Evolutionary conservation across 2,329 filamentous ascomycete species (phyloP).

Genomic region (Diaporthe citriasiana): DNA sequence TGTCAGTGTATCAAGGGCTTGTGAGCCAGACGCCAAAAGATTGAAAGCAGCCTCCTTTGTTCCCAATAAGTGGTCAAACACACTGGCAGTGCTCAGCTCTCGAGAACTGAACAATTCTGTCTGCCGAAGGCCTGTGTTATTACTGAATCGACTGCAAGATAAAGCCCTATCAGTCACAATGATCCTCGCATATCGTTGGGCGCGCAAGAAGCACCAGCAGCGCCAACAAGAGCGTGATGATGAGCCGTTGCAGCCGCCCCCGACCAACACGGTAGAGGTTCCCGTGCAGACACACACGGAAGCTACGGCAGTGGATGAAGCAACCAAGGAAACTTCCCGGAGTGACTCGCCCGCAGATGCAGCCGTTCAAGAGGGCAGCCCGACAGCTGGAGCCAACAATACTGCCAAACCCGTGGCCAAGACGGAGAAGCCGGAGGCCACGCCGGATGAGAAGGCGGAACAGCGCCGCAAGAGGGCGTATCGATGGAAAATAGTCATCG

Average conservation of each 20-base stretch:
- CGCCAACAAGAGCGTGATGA: constrained; percentile 11
- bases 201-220: constrained; percentile 44
- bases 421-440: constrained; percentile 36
- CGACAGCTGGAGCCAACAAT: neutral
- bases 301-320: neutral
- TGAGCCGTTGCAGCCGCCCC: constrained; percentile 2
- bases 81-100: neutral
- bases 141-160: neutral
- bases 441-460: constrained; percentile 50
- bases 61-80: neutral
- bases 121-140: no score
- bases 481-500: constrained; percentile 71
- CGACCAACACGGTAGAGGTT: constrained; percentile 1
- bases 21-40: neutral
- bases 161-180: constrained; percentile 41
- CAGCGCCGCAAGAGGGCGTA: constrained; percentile 56
- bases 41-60: neutral
- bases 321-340: neutral
- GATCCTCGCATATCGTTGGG: constrained; percentile 46
- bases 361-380: neutral
- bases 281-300: neutral
- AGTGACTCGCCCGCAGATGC: neutral
- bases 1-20: neutral
- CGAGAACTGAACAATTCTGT: neutral
- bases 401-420: constrained; percentile 5